Evolutionary conservation across 495 filamentous ascomycete species (phyloP).

Genomic region (Neurospora sp.): DNA sequence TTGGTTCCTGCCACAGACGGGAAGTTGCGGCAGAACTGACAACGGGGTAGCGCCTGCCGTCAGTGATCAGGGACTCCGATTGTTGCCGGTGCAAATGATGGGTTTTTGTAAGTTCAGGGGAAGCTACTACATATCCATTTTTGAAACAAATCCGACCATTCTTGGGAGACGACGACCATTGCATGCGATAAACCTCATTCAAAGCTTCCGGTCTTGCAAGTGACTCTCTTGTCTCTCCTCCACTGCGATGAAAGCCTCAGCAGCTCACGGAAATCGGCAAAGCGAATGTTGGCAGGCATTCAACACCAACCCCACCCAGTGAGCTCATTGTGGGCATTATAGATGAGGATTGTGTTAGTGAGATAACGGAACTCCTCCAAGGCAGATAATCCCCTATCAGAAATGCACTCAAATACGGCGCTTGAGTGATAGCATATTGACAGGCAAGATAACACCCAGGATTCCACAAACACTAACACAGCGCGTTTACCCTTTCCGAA

Average conservation of each 20-base stretch:
- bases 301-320: neutral
- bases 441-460: neutral
- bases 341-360: neutral
- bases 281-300: neutral
- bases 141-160: neutral
- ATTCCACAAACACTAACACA: neutral
- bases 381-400: neutral
- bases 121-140: neutral
- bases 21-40: no score
- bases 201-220: neutral
- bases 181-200: neutral
- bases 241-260: neutral
- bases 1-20: neutral
- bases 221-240: neutral
- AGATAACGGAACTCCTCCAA: neutral
- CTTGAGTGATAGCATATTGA: neutral
- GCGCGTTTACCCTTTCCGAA: neutral
- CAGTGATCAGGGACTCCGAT: neutral
- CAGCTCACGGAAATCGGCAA: neutral
- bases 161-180: neutral
- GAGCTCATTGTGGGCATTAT: neutral
- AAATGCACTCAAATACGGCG: rapidly evolving
- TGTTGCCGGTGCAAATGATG: neutral
- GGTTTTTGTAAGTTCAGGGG: neutral
- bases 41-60: neutral